Base-by-base conservation (phyloP, 2,329 filamentous ascomycete genomes). In the Hymenoscyphus scutula region DNA sequence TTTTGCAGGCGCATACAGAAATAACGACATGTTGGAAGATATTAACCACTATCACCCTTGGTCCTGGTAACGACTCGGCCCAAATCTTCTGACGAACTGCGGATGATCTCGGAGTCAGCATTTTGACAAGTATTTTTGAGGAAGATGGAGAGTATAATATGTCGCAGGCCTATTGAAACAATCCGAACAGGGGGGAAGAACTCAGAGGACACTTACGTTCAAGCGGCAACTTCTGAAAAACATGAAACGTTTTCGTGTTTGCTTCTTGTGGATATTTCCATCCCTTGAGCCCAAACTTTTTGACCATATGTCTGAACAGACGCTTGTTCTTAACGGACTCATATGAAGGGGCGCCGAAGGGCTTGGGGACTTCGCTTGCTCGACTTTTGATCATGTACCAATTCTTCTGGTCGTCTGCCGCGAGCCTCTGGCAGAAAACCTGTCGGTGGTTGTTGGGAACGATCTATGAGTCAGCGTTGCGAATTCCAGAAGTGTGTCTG, bases 181-280 rank as follows among this genome's bases (percentile, higher is more conserved):
- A n/a, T n/a, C n/a, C n/a, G n/a, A n/a, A n/a, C n/a, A n/a, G n/a
- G n/a, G n/a, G n/a, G n/a, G n/a, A n/a, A n/a, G n/a, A n/a, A n/a
- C n/a, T n/a, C n/a, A n/a, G n/a, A n/a, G n/a, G n/a, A n/a, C n/a
- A n/a, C n/a, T n/a, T n/a, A n/a, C n/a, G 23, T 13, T 37, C 56
- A 58, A 37, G 2, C 3, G 54, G 23, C n/a, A 27, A 23, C 45
- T 25, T 29, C 6, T 19, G 30, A 45, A 38, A 57, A 4, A n/a
- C 5, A 29, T 34, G 6, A 25, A 53, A 53, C 11, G 48, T 53
- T 19, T 53, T 53, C n/a, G 19, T 19, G 19, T 53, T 53, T 25
- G 48, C 23, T 53, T 53, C 23, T 53, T 53, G 48, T 53, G 48
- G 27, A 30, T 53, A 53, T 19, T 3, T 27, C 48, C 48, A 53